These are phyloP conservation scores for Cajanus cajan DNA, from an alignment of 306 rosid species.

Conservation along the genomic window DNA sequence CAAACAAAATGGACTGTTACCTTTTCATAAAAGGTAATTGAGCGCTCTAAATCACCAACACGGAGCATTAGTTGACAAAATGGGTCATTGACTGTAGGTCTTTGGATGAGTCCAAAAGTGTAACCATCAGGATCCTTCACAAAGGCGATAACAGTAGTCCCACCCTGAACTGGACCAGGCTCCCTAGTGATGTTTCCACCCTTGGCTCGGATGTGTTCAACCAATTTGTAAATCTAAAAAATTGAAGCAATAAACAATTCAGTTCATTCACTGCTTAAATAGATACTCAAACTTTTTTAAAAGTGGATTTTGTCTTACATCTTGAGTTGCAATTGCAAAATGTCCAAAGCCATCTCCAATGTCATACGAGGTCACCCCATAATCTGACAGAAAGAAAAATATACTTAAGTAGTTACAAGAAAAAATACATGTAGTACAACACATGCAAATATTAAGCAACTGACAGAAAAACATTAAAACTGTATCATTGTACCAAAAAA, in stretches of 20 bases:
- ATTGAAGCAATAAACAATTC: conserved; percentile 4
- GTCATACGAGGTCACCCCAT: conserved; percentile 84
- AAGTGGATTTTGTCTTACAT: conserved; percentile 52
- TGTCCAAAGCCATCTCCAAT: conserved; percentile 89
- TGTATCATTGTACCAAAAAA: neutral
- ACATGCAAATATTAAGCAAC: neutral
- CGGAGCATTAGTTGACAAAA: conserved; percentile 85
- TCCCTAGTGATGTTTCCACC: conserved; percentile 86
- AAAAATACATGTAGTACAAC: neutral
- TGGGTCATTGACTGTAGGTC: conserved; percentile 64
- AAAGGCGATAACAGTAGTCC: conserved; percentile 64
- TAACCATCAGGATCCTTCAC: conserved; percentile 98
- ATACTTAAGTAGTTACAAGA: conserved; percentile 5
- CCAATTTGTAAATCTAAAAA: conserved; percentile 70
- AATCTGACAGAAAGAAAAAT: conserved; percentile 53
- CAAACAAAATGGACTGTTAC: conserved; percentile 31
- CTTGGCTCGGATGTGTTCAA: conserved; percentile 61
- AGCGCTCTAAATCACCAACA: conserved; percentile 82
- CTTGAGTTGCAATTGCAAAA: conserved; percentile 78
- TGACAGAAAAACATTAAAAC: neutral
- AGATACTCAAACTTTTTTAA: neutral
- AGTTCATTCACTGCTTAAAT: conserved; percentile 1
- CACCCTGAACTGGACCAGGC: conserved; percentile 86
- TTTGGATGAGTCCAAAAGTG: conserved; percentile 70
- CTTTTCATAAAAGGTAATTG: conserved; percentile 86